Evolutionary conservation across 306 rosid genomes (phyloP), one percentile per base, ranked within the genome.

Genomic region (Pachyrhizus erosus): DNA sequence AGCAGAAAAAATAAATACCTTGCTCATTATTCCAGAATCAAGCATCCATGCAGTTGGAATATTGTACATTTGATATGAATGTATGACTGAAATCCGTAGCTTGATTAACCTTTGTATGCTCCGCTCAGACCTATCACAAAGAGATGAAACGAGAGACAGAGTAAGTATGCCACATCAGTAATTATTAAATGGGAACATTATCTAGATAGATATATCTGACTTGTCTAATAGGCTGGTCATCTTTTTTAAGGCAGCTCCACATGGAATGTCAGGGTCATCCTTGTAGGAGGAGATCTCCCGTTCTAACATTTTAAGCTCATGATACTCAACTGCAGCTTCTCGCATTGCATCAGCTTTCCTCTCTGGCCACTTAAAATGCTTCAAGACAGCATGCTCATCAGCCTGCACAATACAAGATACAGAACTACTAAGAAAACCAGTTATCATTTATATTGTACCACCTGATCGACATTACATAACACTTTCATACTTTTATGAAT

Each of bases 321-420:
- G 95, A 84, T 90, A 94, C 86, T 93, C 98, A 68, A 94, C 85
- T 46, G 97, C 97, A 29, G 98, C 97, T 83, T 94, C 98, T 88
- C 95, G 87, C 90, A 92, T 82, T 81, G 98, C 91, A 87, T 92
- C 98, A 2, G 97, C 98, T 90, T 91, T 94, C 79, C 82, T 91
- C 94, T 94, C 98, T 0, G 98, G 98, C 98, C 98, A 94, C 77
- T 94, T 91, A 75, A 94, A 94, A 81, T 94, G 97, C 91, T 90
- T 94, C 82, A 94, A 86, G 54, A 94, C 98, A 43, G 97, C 92
- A 24, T 89, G 88, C 72, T 94, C 98, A 75, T 94, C 97, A 27
- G 97, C 97, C 98, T 94, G 89, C 75, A 71, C 42, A 83, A 78
- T 70, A 78, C 66, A 80, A 21, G 64, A 73, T 72, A 73, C 33